Percentiles rank a stretch among this genome's conserved stretches.
Conservation (phyloP, 768 basidiomycete species). For the Lactifluus volemus region DNA sequence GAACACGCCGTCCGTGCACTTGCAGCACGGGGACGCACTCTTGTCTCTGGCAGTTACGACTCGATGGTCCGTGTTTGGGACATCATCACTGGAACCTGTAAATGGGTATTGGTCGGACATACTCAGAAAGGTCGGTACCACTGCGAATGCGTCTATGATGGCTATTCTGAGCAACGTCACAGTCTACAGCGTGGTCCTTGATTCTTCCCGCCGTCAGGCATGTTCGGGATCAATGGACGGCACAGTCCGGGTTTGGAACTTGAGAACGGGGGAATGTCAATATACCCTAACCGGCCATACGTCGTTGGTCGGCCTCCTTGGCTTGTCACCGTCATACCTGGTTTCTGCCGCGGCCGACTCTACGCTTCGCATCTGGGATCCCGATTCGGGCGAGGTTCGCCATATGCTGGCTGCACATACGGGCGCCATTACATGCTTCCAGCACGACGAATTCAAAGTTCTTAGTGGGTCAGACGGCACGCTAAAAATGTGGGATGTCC, state of each 20-base stretch:
- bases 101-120: constrained; percentile 77
- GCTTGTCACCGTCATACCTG: constrained; percentile 79
- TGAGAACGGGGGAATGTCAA: constrained; percentile 70
- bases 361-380: constrained; percentile 91
- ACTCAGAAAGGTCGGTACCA: constrained; percentile 75
- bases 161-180: constrained; percentile 15
- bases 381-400: constrained; percentile 67
- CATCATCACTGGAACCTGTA: constrained; percentile 71
- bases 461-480: constrained; percentile 93
- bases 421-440: constrained; percentile 99
- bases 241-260: constrained; percentile 91
- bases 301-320: constrained; percentile 89
- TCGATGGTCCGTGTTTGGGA: constrained; percentile 95
- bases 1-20: constrained; percentile 86
- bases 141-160: neutral
- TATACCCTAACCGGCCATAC: constrained; percentile 86
- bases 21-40: constrained; percentile 81
- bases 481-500: constrained; percentile 96
- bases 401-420: constrained; percentile 85
- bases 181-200: constrained; percentile 96
- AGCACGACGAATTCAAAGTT: constrained; percentile 97
- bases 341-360: constrained; percentile 97
- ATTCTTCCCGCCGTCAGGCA: constrained; percentile 76
- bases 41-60: constrained; percentile 96
- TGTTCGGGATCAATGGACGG: constrained; percentile 99